Conservation (phyloP, 2,329 filamentous ascomycete species). For the Diaporthe nobilis region DNA sequence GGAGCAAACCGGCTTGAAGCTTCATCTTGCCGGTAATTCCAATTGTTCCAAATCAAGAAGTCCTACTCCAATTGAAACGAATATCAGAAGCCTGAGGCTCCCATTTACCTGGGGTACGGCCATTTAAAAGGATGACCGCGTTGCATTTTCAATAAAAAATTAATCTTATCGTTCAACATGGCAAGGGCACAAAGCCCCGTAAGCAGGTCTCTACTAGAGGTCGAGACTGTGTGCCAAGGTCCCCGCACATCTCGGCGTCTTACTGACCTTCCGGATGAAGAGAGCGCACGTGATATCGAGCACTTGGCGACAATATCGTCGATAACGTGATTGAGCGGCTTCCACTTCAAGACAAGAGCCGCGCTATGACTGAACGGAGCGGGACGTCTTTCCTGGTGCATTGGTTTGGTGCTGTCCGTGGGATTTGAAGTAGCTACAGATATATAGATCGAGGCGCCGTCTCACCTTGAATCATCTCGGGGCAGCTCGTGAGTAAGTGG, state of each 20-base stretch:
- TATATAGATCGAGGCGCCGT: neutral
- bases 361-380: neutral
- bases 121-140: neutral
- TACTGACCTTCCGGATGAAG: slow-evolving; percentile 28
- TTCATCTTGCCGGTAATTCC: neutral
- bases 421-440: neutral
- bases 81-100: neutral
- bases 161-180: neutral
- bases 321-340: neutral
- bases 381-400: neutral
- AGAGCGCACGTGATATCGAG: slow-evolving; percentile 5
- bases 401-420: neutral
- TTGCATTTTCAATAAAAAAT: neutral
- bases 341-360: neutral
- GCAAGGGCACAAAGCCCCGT: neutral
- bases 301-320: neutral
- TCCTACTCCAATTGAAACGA: neutral
- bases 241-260: slow-evolving; percentile 16
- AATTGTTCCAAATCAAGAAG: neutral
- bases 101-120: neutral
- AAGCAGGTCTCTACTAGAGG: neutral
- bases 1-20: neutral
- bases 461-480: neutral
- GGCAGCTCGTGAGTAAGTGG: no score
- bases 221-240: slow-evolving; percentile 4